Evolutionary conservation across 331 rosid species (phyloP), one percentile per base, ranked within the genome.

Genomic region (Malus hybrid): DNA sequence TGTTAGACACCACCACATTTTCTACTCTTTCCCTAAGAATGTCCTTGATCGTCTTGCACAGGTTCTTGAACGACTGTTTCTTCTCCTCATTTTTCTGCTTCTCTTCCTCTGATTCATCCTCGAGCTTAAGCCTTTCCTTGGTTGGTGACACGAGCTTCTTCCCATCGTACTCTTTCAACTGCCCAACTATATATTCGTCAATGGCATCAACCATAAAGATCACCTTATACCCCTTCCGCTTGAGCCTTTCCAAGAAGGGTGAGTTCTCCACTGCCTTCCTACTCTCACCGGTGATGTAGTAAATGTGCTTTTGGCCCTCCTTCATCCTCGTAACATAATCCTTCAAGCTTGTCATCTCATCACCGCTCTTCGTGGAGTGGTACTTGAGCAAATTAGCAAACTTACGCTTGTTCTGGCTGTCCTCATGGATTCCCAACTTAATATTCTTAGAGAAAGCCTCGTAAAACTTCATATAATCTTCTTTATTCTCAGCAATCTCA

Each of bases 351-450:
- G 83, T 79, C 81, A 82, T 70, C 30, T 75, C 86, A 36, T 79
- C 81, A 13, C 76, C 64, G 1, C 78, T 75, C 63, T 82, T 82
- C 53, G 83, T 82, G 3, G 86, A 82, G 71, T 78, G 18, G 80
- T 70, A 75, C 77, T 78, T 66, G 42, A 82, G 78, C 61, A 82
- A 55, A 8, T 82, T 76, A 12, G 83, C 78, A 64, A 82, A 18
- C 71, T 82, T 82, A 2, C 69, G 63, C 9, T 73, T 75, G 72
- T 79, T 79, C 65, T 75, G 83, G 72, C 70, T 82, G 26, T 82
- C 86, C 9, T 82, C 81, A 18, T 78, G 83, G 66, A 82, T 75
- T 7, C 86, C 83, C 57, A 82, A 44, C 81, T 82, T 82, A 1
- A 79, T 46, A 29, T 79, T 82, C 72, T 79, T 79, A 1, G 76